A percentile compares a stretch with the other conserved stretches of the same genome.
These are phyloP conservation scores for Candida ascalaphidarum DNA, from an alignment of 805 yeast species.

Conservation along the genomic window DNA sequence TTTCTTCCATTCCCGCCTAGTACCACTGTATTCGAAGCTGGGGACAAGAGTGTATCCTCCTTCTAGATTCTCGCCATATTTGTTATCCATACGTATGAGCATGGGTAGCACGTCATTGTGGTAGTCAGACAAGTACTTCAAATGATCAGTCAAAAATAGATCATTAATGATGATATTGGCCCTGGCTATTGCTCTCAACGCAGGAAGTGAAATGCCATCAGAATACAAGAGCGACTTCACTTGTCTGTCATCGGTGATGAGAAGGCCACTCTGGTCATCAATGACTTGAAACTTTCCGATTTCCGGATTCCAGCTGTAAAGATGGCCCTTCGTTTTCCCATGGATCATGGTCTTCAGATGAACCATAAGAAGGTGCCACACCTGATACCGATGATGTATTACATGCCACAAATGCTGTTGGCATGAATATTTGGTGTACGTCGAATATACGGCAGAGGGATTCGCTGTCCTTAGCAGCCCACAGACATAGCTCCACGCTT, in stretches of 20 bases:
- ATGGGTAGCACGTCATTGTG: conserved; percentile 28
- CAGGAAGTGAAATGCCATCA: conserved; percentile 21
- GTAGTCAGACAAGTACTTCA: conserved; percentile 26
- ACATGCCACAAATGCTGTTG: conserved; percentile 30
- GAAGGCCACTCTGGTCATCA: conserved; percentile 12
- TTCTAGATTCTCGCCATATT: conserved; percentile 20
- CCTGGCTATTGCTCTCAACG: conserved; percentile 18
- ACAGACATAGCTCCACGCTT: conserved; percentile 29
- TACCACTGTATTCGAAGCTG: conserved; percentile 21
- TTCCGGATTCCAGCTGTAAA: conserved; percentile 28
- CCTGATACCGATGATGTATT: conserved; percentile 25
- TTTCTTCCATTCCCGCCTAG: no score
- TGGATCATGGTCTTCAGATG: conserved; percentile 14
- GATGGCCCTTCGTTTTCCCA: conserved; percentile 12
- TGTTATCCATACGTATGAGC: conserved; percentile 16
- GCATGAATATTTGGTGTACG: conserved; percentile 31
- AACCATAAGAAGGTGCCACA: conserved; percentile 25
- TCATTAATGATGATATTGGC: conserved; percentile 27
- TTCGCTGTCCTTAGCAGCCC: conserved; percentile 27
- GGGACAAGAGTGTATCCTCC: conserved; percentile 23
- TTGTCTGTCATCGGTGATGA: conserved; percentile 22
- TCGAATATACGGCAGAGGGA: conserved; percentile 31
- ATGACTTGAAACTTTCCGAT: conserved; percentile 25
- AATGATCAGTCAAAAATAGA: conserved; percentile 25
- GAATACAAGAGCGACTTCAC: conserved; percentile 23